Conservation (phyloP, 2,329 filamentous ascomycete species). For the Colletotrichum spaethianum region DNA sequence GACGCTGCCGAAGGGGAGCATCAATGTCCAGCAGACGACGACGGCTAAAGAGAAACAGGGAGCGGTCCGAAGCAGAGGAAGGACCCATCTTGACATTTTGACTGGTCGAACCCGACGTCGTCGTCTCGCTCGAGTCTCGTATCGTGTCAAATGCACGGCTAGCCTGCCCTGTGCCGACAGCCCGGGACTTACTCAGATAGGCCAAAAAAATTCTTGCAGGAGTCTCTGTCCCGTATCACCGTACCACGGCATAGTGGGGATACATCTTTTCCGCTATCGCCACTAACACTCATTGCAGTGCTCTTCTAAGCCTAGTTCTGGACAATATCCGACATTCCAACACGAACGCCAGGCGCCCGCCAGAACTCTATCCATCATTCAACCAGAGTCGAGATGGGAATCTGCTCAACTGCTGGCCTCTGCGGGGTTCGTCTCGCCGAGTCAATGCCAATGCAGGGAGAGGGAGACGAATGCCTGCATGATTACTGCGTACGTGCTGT, state of each 20-base stretch:
- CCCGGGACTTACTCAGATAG: background rate
- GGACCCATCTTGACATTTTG: background rate
- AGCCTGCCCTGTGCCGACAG: background rate
- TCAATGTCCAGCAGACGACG: background rate
- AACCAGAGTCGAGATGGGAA: background rate
- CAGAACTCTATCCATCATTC: background rate
- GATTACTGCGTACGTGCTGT: background rate
- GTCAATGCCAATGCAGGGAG: conserved; percentile 17
- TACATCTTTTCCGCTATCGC: background rate
- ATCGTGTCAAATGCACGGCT: background rate
- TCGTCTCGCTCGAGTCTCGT: conserved; percentile 12
- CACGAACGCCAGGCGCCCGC: background rate
- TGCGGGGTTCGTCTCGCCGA: conserved; percentile 25
- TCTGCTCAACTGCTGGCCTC: conserved; percentile 5
- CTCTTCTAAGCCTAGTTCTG: background rate
- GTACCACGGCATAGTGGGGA: background rate
- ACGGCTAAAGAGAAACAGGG: background rate
- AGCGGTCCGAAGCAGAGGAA: background rate
- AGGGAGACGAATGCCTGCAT: background rate
- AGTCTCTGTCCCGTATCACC: background rate
- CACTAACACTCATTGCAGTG: background rate
- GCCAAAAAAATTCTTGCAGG: background rate
- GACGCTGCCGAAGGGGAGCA: conserved; percentile 22
- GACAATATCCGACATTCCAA: background rate
- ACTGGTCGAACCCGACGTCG: background rate